Conservation (phyloP, 176 grass and related monocot species). For the Luzula sylvatica region DNA sequence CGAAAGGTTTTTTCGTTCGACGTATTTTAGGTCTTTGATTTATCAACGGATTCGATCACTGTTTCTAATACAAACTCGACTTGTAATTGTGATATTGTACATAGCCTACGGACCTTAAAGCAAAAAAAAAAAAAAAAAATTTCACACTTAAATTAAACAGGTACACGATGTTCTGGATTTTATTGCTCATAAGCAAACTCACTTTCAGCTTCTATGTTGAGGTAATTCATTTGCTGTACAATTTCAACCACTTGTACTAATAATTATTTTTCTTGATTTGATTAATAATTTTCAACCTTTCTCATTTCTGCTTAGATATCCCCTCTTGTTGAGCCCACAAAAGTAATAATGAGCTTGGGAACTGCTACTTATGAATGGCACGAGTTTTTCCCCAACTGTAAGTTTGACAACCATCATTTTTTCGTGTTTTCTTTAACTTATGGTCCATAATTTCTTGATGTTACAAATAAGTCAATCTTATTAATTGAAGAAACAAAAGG, state of each 20-base stretch:
- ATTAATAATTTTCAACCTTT: constrained; percentile 4
- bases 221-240: constrained; percentile 30
- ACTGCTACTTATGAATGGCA: constrained; percentile 62
- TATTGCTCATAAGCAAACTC: constrained; percentile 95
- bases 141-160: constrained; percentile 30
- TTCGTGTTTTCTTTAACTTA: too few species aligned
- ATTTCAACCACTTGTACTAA: not conserved
- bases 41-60: too few species aligned
- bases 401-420: constrained; percentile 18
- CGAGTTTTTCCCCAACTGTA: constrained; percentile 91
- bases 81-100: too few species aligned
- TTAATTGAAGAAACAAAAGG: too few species aligned
- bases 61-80: too few species aligned
- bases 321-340: constrained; percentile 80
- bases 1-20: too few species aligned
- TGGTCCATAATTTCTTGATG: too few species aligned
- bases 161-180: constrained; percentile 89
- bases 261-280: constrained; percentile 4
- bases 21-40: too few species aligned
- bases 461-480: not conserved
- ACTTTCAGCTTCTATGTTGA: constrained; percentile 97
- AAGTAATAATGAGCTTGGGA: constrained; percentile 64
- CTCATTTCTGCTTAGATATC: constrained; percentile 56
- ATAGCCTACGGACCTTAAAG: too few species aligned
- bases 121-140: too few species aligned